Percentiles rank a stretch among this genome's conserved stretches.
Evolutionary conservation across 129 eudicot species (phyloP).

Genomic region (Silybum marianum): DNA sequence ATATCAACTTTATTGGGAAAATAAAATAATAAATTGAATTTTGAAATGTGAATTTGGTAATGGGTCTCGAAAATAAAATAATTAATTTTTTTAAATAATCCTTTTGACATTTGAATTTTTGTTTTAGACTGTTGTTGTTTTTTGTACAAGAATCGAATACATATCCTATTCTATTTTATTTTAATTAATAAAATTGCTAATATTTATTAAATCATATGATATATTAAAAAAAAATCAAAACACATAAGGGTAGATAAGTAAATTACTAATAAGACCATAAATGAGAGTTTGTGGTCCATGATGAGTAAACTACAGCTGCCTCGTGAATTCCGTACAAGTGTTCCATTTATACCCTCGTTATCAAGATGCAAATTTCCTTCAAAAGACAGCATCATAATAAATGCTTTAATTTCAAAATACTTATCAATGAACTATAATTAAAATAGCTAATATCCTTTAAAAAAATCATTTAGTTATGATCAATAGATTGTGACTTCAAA

Average conservation of each 20-base stretch:
- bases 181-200: neutral
- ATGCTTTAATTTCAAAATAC: neutral
- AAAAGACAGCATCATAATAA: neutral
- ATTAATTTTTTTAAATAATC: neutral
- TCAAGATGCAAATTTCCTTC: neutral
- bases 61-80: neutral
- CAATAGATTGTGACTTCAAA: neutral
- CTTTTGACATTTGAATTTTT: neutral
- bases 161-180: neutral
- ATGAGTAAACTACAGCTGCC: slow-evolving; percentile 1
- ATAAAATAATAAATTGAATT: slow-evolving; percentile 1
- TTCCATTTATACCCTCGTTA: neutral
- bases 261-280: neutral
- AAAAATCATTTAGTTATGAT: neutral
- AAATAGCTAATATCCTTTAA: no score
- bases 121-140: slow-evolving; percentile 1
- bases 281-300: neutral
- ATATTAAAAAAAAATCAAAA: neutral
- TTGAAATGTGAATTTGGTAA: slow-evolving; percentile 18
- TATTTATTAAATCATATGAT: neutral
- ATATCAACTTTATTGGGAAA: neutral
- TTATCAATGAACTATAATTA: neutral
- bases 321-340: neutral
- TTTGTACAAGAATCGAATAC: neutral
- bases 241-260: neutral